Base-by-base conservation (phyloP, 176 grass and related monocot genomes). In the Zea luxurians region DNA sequence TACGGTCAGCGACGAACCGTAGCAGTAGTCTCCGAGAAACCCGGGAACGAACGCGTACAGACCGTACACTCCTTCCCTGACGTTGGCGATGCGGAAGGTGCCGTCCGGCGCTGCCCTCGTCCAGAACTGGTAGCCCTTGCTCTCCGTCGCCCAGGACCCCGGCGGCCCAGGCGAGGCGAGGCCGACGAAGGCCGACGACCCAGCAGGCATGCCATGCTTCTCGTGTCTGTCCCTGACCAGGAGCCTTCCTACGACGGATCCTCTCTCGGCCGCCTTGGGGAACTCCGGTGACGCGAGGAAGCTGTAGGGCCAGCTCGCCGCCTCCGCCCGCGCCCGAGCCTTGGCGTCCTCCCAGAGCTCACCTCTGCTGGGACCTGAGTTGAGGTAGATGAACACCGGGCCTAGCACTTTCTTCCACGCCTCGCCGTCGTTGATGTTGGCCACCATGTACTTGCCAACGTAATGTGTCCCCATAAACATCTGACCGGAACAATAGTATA, bases 81-180 rank as follows among this genome's bases (percentile, higher is more conserved):
- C 70, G 47, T 89, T 83, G 48, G 13, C 37, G 7, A 97, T 93
- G 72, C 10, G 69, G 70, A 97, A 97, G 4, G 10, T 21, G 13
- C 90, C 93, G 46, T 68, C 45, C 1, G 64, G 4, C 34, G 88
- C 9, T 0, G 83, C 55, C 81, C 20, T 91, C 4, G 85, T 93
- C 93, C 93, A 97, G 67, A 97, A 97, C 45, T 97, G 93, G 27
- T 96, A 96, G 13, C 53, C 74, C 86, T 93, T 93, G 74, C 86
- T 76, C 73, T 94, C 89, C 8, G 57, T 86, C 17, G 77, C 80
- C 92, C 89, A 91, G 11, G 93, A 92, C 16, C 89, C 87, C 0
- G 81, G 84, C 61, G 71, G 48, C 8, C 89, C 92, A 0, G 89
- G 92, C 13, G 85, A 53, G 3, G 92, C 89, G 13, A 94, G 83